phyloP scores from a whole-genome alignment of 2,329 filamentous ascomycete species.

The Xylaria polymorpha region DNA sequence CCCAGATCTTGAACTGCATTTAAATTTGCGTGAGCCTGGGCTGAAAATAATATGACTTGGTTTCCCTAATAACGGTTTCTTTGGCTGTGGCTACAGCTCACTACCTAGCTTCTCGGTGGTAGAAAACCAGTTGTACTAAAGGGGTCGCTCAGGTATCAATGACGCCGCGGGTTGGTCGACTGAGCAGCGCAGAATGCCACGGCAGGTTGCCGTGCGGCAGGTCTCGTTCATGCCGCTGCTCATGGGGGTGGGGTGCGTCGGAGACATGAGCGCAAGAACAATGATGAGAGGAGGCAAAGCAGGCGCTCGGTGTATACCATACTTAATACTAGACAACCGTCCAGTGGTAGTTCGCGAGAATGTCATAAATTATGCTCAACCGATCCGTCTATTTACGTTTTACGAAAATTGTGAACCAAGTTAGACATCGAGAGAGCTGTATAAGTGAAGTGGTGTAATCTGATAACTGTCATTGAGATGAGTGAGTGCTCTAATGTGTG shows the following conservation, averaged over 20 bases:
- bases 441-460: background rate
- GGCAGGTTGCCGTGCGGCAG: conserved; percentile 21
- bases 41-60: conserved; percentile 39
- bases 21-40: conserved; percentile 38
- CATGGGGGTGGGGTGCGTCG: conserved; percentile 13
- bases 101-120: conserved; percentile 13
- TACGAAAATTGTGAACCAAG: background rate
- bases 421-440: too few relatives aligned
- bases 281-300: conserved; percentile 12
- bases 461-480: background rate
- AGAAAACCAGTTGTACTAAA: conserved; percentile 6
- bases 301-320: conserved; percentile 39
- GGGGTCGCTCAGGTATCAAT: conserved; percentile 13
- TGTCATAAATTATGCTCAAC: conserved; percentile 26
- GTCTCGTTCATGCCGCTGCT: conserved; percentile 17
- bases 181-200: conserved; percentile 9
- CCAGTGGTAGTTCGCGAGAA: conserved; percentile 45
- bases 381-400: conserved; percentile 1
- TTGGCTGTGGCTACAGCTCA: conserved; percentile 24
- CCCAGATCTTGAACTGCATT: conserved; percentile 38
- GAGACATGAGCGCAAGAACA: conserved; percentile 12
- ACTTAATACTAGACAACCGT: conserved; percentile 43
- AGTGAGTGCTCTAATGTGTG: background rate
- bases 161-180: conserved; percentile 26
- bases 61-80: conserved; percentile 27